Base-by-base conservation (phyloP, 805 yeast species). In the Wickerhamiella siamensis region DNA sequence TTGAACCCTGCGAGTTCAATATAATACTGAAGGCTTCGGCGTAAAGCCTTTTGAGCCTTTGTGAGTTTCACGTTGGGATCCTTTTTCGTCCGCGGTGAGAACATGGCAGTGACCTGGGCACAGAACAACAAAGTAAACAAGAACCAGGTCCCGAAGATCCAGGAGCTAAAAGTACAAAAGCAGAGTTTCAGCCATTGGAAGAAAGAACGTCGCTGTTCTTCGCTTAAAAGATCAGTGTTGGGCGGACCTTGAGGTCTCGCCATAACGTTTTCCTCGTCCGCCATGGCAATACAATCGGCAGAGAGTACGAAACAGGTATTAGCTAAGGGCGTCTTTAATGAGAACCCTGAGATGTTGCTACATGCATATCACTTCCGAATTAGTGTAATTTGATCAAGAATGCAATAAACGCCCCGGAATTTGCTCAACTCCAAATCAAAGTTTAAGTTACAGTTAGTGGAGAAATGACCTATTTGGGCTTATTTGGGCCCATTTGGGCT, bases 21-120 rank as follows among this genome's bases (percentile, higher is more conserved):
- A 55, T 87, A 88, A 55, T 81, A 83, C 20, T 71, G 57, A 39
- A 88, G 61, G 47, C 78, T 77, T 18, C 75, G 69, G 12, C 63
- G 63, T 9, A 75, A 59, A 43, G 50, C 56, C 8, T 49, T 41
- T 31, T 67, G 71, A 15, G 51, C 51, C 16, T 59, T 54, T 10
- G 58, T 55, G 12, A 63, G 59, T 22, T 33, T 24, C 16, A 40
- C 42, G 9, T 43, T 33, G 12, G 38, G 35, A 26, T 40, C 50
- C 8, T 27, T 16, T 5, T 43, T 47, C 2, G 45, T 40, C 12
- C 42, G 22, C 18, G 31, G 26, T 6, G 45, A 27, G 4, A 34
- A 6, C 15, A 41, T 10, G 33, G 45, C 36, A 9, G 43, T 36
- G 29, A 45, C 9, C 24, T 51, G 32, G 3, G 63, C 63, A 2